Conservation (phyloP, 371 early-diverging fungal species). For the Apophysomyces ossiformis region DNA sequence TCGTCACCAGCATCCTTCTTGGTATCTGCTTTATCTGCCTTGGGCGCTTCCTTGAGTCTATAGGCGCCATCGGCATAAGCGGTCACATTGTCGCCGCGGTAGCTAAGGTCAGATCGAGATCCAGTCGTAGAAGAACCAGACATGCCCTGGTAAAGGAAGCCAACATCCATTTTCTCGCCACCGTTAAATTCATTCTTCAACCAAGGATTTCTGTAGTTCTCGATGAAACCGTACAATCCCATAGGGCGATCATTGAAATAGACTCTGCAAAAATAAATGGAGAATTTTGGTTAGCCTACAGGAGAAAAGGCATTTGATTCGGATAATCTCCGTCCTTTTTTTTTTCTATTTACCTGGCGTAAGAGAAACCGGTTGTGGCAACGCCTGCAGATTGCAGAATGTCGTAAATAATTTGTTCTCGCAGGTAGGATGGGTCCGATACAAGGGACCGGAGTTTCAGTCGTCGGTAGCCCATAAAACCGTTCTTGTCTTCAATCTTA, state of each 20-base stretch:
- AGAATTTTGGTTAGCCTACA: no score
- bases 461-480: conserved; percentile 26
- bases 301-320: not conserved
- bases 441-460: conserved; percentile 39
- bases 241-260: conserved; percentile 38
- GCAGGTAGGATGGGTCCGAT: conserved; percentile 44
- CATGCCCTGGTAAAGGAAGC: conserved; percentile 37
- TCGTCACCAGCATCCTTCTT: conserved; percentile 26
- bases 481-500: conserved; percentile 29
- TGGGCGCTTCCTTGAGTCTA: conserved; percentile 29
- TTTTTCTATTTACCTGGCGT: conserved; percentile 19
- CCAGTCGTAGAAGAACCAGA: not conserved
- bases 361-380: conserved; percentile 29
- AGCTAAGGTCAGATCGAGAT: conserved; percentile 21
- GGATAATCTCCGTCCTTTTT: not conserved
- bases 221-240: conserved; percentile 46
- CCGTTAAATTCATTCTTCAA: conserved; percentile 36
- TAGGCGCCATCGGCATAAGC: conserved; percentile 34
- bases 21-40: conserved; percentile 10
- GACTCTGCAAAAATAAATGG: conserved; percentile 18
- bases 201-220: conserved; percentile 43
- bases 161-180: conserved; percentile 36
- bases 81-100: conserved; percentile 27
- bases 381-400: conserved; percentile 34
- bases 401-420: conserved; percentile 37